These are phyloP conservation scores for Leccinum pseudoinsigne DNA, from an alignment of 1,284 basidiomycete genomes.

Conservation along the genomic window DNA sequence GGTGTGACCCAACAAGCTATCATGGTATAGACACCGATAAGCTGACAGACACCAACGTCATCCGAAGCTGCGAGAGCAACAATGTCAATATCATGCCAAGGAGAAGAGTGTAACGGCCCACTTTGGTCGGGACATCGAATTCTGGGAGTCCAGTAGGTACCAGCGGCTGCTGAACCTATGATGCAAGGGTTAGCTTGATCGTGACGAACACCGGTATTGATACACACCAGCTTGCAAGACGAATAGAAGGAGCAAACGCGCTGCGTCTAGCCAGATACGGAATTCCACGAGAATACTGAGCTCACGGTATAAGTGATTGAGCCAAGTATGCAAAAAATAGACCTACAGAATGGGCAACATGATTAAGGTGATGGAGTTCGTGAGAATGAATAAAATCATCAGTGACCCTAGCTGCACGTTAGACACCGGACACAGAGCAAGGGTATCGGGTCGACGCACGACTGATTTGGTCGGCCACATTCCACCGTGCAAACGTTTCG, in stretches of 20 bases:
- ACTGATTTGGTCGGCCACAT: constrained; percentile 37
- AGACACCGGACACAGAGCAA: neutral
- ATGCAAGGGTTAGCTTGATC: neutral
- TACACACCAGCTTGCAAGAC: constrained; percentile 50
- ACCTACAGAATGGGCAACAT: constrained; percentile 55
- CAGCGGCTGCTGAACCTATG: constrained; percentile 48
- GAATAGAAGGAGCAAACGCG: constrained; percentile 49
- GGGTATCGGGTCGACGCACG: constrained; percentile 33
- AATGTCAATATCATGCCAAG: neutral
- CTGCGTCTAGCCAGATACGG: constrained; percentile 56
- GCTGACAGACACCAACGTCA: constrained; percentile 45
- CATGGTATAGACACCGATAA: constrained; percentile 51
- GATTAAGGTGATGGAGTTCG: constrained; percentile 49
- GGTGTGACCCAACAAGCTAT: constrained; percentile 58
- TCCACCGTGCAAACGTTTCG: constrained; percentile 41
- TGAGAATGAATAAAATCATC: constrained; percentile 45
- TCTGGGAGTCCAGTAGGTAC: constrained; percentile 41
- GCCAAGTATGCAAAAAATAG: neutral
- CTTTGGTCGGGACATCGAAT: constrained; percentile 47
- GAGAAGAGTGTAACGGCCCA: constrained; percentile 22
- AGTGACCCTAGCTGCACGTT: constrained; percentile 37
- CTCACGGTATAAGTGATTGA: constrained; percentile 3
- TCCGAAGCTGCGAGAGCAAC: constrained; percentile 37
- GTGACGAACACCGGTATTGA: neutral
- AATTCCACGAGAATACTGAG: constrained; percentile 53